Percentiles rank a stretch among this genome's conserved stretches.
Evolutionary conservation across 768 basidiomycete species (phyloP).

Genomic region (Mycena venus): DNA sequence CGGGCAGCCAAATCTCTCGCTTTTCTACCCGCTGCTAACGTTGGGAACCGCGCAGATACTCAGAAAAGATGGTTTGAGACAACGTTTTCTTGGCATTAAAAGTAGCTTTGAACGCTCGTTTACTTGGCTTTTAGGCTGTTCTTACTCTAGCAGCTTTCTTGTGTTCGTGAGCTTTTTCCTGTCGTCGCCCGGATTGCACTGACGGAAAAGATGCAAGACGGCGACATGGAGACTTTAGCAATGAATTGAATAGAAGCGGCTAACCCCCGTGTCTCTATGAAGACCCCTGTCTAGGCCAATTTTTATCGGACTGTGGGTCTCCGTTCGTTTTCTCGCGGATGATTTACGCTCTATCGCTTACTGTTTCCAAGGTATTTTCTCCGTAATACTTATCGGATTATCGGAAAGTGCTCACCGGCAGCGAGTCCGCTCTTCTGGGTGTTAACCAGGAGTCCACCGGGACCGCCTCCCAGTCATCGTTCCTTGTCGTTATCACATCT

Average conservation of each 20-base stretch:
- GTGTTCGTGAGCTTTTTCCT: conserved; percentile 49
- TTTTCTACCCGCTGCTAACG: background rate
- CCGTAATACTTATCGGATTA: conserved; percentile 56
- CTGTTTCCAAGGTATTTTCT: conserved; percentile 45
- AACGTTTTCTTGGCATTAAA: conserved; percentile 34
- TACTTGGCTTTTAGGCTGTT: conserved; percentile 48
- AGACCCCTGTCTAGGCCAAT: conserved; percentile 55
- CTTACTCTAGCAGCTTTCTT: conserved; percentile 46
- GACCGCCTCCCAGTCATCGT: conserved; percentile 45
- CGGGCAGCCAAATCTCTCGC: background rate
- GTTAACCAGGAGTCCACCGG: conserved; percentile 37
- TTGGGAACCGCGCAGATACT: conserved; percentile 30
- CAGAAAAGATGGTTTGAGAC: conserved; percentile 44
- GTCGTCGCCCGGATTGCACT: conserved; percentile 16
- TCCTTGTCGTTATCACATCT: conserved; percentile 59
- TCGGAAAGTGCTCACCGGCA: conserved; percentile 55
- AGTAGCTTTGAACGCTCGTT: conserved; percentile 47
- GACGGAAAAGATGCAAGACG: too few relatives aligned
- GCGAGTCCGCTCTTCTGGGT: conserved; percentile 32
- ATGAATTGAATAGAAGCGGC: conserved; percentile 49
- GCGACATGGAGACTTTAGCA: conserved; percentile 56
- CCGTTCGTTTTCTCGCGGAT: conserved; percentile 33
- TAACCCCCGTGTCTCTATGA: conserved; percentile 59
- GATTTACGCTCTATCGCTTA: too few relatives aligned
- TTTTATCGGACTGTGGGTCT: conserved; percentile 50